Conservation (phyloP, 495 filamentous ascomycete species). For the Aspergillus sparsus region DNA sequence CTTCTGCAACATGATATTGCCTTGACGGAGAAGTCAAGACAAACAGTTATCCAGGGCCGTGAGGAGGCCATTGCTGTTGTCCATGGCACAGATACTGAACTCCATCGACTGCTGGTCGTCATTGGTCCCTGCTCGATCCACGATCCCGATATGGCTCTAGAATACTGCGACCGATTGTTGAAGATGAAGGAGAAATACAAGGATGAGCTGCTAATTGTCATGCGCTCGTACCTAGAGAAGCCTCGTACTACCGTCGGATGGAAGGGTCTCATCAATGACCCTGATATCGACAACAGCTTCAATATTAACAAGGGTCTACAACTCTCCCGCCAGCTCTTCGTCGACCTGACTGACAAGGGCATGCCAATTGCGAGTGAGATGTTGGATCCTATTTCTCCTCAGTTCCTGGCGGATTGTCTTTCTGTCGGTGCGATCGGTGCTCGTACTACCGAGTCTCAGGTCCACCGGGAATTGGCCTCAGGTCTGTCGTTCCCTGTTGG, state of each 20-base stretch:
- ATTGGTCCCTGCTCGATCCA: constrained; percentile 98
- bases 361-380: constrained; percentile 99
- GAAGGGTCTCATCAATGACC: constrained; percentile 99
- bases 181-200: constrained; percentile 86
- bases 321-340: constrained; percentile 85
- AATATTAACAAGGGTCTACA: constrained; percentile 97
- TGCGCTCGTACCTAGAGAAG: constrained; percentile 99
- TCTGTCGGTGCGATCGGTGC: constrained; percentile 93
- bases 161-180: constrained; percentile 86
- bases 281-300: constrained; percentile 97
- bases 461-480: constrained; percentile 92
- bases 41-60: constrained; percentile 78
- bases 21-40: constrained; percentile 72
- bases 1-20: constrained; percentile 94
- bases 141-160: constrained; percentile 86
- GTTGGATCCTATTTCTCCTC: constrained; percentile 97
- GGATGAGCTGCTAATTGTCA: constrained; percentile 88
- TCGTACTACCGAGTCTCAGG: constrained; percentile 90
- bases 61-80: constrained; percentile 80
- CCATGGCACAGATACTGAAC: constrained; percentile 69
- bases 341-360: constrained; percentile 88
- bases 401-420: constrained; percentile 94
- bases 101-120: constrained; percentile 81
- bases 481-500: constrained; percentile 96
- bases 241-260: constrained; percentile 97